Conservation (phyloP, 805 yeast genomes). For the Torulaspora delbrueckii region DNA sequence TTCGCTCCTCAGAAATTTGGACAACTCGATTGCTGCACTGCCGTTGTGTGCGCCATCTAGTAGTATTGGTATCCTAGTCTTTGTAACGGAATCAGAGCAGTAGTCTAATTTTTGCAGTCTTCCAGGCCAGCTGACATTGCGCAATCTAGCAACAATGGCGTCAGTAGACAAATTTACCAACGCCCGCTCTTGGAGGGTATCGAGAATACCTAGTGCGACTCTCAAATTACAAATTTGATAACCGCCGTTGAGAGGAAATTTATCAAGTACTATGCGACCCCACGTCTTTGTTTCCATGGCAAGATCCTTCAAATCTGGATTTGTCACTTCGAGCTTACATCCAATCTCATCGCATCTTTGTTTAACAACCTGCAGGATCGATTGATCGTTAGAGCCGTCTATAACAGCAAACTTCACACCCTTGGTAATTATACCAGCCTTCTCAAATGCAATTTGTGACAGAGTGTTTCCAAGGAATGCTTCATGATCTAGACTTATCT, state of each 20-base stretch:
- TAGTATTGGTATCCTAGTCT: conserved; percentile 35
- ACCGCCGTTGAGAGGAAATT: conserved; percentile 60
- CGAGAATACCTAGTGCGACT: conserved; percentile 57
- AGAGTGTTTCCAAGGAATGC: conserved; percentile 64
- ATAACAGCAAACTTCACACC: conserved; percentile 56
- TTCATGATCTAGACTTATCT: conserved; percentile 85
- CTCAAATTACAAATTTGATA: conserved; percentile 70
- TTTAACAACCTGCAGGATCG: conserved; percentile 46
- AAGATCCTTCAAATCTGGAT: conserved; percentile 9
- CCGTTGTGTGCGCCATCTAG: conserved; percentile 94
- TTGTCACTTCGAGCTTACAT: conserved; percentile 30
- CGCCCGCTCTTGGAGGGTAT: conserved; percentile 28
- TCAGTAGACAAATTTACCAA: conserved; percentile 32
- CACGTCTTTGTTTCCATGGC: conserved; percentile 27
- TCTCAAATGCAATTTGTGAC: conserved; percentile 63
- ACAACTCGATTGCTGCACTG: conserved; percentile 73
- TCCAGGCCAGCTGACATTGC: conserved; percentile 75
- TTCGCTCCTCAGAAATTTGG: conserved; percentile 43
- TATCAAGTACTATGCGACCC: conserved; percentile 30
- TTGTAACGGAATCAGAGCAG: conserved; percentile 17
- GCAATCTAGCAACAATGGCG: conserved; percentile 48
- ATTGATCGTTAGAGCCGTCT: conserved; percentile 58
- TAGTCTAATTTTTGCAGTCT: conserved; percentile 55
- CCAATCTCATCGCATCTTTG: conserved; percentile 35
- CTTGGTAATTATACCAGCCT: conserved; percentile 70